Evolutionary conservation across 768 basidiomycete genomes (phyloP), one percentile per base, ranked within the genome.

Genomic region (Amanita fuliginea): DNA sequence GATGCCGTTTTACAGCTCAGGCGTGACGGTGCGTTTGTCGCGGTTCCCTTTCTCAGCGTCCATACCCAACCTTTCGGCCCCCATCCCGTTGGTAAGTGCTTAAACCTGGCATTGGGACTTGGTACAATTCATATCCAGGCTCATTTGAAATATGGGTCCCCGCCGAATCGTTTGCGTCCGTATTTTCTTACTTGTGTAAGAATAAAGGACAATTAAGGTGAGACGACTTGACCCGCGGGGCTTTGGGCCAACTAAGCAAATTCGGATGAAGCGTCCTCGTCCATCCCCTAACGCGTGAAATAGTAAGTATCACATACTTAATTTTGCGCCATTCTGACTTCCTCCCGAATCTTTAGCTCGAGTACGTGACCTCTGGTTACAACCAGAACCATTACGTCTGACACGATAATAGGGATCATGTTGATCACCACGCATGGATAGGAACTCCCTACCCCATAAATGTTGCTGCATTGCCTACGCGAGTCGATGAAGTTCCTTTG

Each of bases 141-240:
- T 87, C 85, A 0, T 88, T 86, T 57, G 86, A 88, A 56, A 80
- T 88, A 16, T 89, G 86, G 86, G 80, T 73, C 21, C 86, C 86
- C 1, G 71, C 76, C 0, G 81, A 86, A 54, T 83, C 84, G 2
- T 89, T 89, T 57, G 64, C 75, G 0, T 71, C 81, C 0, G 80
- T 89, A n/a, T 89, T 79, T 59, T 87, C 85, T 8, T 89, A 86
- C 53, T 69, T 89, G 13, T 78, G 75, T 55, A 61, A 80, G 62
- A 75, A 89, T 59, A 72, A 80, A 37, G 86, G 84, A 4, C 59
- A 73, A 30, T 63, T 88, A 28, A 88, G 86, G 86, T 86, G 54
- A 37, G 47, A 28, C 7, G 4, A n/a, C 42, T 24, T 47, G 18
- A 14, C 19, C 34, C 6, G n/a, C 39, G 43, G 40, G 22, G 36